Percentiles rank a stretch among this genome's conserved stretches.
Conservation (phyloP, 2,329 filamentous ascomycete species). For the Xylariaceae sp. region DNA sequence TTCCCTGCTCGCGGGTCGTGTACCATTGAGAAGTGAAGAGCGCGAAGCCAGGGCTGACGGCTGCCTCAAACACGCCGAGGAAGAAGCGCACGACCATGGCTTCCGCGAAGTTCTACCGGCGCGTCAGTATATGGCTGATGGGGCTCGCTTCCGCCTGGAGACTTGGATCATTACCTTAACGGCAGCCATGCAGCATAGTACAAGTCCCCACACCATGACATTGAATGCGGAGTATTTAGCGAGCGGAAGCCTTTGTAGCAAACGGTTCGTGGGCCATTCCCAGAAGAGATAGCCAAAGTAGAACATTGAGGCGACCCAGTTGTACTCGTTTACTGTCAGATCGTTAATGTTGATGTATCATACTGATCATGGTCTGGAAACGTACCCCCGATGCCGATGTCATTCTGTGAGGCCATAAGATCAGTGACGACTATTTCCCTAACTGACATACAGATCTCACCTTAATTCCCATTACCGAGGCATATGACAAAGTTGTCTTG, state of each 20-base stretch:
- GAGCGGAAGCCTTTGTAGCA: conserved; percentile 60
- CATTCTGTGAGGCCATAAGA: conserved; percentile 8
- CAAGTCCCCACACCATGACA: conserved; percentile 58
- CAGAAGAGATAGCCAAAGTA: conserved; percentile 49
- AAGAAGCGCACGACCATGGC: conserved; percentile 37
- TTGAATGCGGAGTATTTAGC: conserved; percentile 64
- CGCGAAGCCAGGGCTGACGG: conserved; percentile 27
- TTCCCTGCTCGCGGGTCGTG: conserved; percentile 25
- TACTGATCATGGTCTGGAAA: not conserved
- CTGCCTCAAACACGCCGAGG: conserved; percentile 36
- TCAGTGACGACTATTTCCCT: not conserved
- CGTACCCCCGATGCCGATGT: conserved; percentile 23
- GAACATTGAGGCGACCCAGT: conserved; percentile 47
- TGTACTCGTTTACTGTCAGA: conserved; percentile 22
- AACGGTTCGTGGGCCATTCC: conserved; percentile 63
- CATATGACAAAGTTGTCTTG: conserved; percentile 41
- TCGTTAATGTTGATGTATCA: conserved; percentile 33
- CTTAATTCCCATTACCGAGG: conserved; percentile 49
- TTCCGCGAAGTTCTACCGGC: conserved; percentile 28
- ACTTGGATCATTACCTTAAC: conserved; percentile 22
- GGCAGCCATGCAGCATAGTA: conserved; percentile 27
- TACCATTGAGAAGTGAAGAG: conserved; percentile 31
- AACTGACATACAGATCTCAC: conserved; percentile 11
- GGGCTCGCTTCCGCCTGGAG: too few relatives aligned
- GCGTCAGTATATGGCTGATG: too few relatives aligned